Percentiles rank a stretch among this genome's conserved stretches.
These are phyloP conservation scores for Sisymbrium irio DNA, from an alignment of 345 rosid species.

Conservation along the genomic window DNA sequence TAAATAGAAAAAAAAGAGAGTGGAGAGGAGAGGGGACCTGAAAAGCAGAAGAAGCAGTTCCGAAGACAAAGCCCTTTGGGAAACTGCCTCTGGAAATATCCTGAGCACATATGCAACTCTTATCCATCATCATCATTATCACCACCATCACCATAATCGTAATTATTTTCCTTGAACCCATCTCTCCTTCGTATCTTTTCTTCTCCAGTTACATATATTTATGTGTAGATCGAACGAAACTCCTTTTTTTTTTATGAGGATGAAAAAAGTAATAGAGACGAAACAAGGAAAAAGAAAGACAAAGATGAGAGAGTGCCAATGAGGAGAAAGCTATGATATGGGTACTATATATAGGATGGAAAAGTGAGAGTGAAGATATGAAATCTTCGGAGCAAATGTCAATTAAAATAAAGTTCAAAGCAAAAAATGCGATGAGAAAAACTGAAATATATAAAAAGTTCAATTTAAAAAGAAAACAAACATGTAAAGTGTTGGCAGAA, in stretches of 20 bases:
- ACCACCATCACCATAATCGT: not conserved
- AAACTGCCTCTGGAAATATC: conserved; percentile 45
- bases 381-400: not conserved
- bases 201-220: not conserved
- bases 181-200: not conserved
- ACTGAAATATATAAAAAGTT: not conserved
- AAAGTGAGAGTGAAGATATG: not conserved
- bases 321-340: not conserved
- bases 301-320: conserved; percentile 1
- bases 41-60: conserved; percentile 61
- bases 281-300: not conserved
- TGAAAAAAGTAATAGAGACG: not conserved
- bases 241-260: not conserved
- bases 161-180: conserved; percentile 1
- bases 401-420: not conserved
- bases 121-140: conserved; percentile 21
- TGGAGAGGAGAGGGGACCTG: conserved; percentile 39
- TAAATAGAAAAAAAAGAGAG: not conserved
- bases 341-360: conserved; percentile 12
- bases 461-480: not conserved
- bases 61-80: conserved; percentile 52
- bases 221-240: conserved; percentile 12
- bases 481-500: not conserved
- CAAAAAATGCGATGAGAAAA: not conserved
- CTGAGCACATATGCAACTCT: conserved; percentile 29